Percentiles rank a stretch among this genome's conserved stretches.
Conservation (phyloP, 1,284 basidiomycete species). For the Ganoderma sinense region DNA sequence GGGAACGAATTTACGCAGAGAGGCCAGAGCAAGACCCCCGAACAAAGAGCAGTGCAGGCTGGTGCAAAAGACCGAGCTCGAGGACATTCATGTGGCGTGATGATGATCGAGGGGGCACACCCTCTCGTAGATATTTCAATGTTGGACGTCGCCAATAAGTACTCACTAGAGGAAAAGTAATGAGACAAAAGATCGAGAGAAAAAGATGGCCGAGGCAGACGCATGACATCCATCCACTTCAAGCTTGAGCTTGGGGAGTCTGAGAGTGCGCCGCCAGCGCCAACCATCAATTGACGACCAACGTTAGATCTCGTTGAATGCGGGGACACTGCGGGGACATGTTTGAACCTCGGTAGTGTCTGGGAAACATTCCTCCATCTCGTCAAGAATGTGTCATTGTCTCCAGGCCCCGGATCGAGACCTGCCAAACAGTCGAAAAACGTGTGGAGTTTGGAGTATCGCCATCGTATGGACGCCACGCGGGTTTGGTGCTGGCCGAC, state of each 20-base stretch:
- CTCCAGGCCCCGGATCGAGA: background rate
- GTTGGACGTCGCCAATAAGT: background rate
- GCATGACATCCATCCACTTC: background rate
- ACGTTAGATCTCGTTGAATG: too few species aligned
- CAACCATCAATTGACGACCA: background rate
- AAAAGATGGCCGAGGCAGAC: background rate
- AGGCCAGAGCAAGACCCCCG: background rate
- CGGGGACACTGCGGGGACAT: background rate
- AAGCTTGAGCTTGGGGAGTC: background rate
- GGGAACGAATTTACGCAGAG: background rate
- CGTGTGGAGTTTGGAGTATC: background rate
- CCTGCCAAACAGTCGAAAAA: background rate
- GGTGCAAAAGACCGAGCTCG: background rate
- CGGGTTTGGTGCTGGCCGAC: background rate
- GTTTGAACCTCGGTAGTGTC: background rate
- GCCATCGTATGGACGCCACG: background rate
- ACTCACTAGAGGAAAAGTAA: background rate
- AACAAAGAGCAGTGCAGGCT: background rate
- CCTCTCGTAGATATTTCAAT: background rate
- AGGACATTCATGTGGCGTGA: background rate
- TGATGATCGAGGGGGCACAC: background rate
- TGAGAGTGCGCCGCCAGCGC: background rate
- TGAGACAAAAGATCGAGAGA: background rate
- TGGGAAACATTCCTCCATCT: background rate
- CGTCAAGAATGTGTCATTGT: slow-evolving; percentile 3